Evolutionary conservation across 129 eudicot genomes (phyloP), one percentile per base, ranked within the genome.

Genomic region (Glebionis coronaria): DNA sequence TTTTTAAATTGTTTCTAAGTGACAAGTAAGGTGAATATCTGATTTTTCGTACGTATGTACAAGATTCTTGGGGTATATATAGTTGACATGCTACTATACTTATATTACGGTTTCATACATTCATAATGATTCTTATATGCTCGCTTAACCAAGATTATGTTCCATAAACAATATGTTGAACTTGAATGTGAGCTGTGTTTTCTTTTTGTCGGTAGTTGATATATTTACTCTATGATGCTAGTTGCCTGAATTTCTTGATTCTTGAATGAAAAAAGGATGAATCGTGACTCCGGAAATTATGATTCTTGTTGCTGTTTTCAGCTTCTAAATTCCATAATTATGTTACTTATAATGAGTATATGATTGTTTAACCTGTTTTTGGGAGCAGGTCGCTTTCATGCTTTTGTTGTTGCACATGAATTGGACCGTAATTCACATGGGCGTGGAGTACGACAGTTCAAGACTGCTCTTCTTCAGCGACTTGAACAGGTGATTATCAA

Each of bases 371-470:
- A 51, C 52, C 40, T 9, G 49, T 76, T 73, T 73, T 21, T 76
- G 72, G 59, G 71, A 27, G 67, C 88, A 94, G 99, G 99, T 49
- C 97, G 99, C 16, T 94, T 94, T 77, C 97, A 94, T 84, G 97
- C 99, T 55, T 87, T 94, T 76, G 99, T 75, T 49, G 85, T 79
- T 65, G 97, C 99, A 42, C 99, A 94, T 80, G 85, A 87, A 71
- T 70, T 89, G 94, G 99, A 94, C 73, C 79, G 83, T 40, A 90
- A 90, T 69, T 90, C 99, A 44, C 80, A 76, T 70, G 99, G 99
- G 60, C 87, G 97, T 56, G 97, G 99, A 72, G 99, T 94, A 27
- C 78, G 95, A 14, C 99, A 94, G 66, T 94, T 94, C 68, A 94
- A 94, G 81, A 94, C 99, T 71, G 80, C 95, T 50, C 87, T 94